Percentiles rank a stretch among this genome's conserved stretches.
Evolutionary conservation across 371 early-diverging fungal genomes (phyloP).

Genomic region (Syncephalastrum sp.): DNA sequence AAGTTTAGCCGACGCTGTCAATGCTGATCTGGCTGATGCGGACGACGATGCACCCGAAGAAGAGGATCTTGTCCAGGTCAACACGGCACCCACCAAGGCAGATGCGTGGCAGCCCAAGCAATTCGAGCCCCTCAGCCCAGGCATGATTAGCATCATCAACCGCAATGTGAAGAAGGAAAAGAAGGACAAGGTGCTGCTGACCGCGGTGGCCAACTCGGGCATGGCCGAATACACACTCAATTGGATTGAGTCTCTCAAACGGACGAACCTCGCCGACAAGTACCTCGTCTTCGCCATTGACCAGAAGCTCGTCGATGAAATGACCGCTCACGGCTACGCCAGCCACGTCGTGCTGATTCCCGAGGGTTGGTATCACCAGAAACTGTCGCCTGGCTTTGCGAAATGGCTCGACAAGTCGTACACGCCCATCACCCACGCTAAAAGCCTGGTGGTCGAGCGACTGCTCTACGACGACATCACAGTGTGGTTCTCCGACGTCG

Average conservation of each 20-base stretch:
- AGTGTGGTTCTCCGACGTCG: conserved; percentile 54
- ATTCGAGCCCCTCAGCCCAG: conserved; percentile 12
- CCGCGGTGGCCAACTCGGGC: conserved; percentile 35
- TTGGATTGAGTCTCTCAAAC: conserved; percentile 39
- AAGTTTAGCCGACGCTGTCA: not conserved
- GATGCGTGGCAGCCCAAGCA: conserved; percentile 17
- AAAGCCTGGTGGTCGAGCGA: conserved; percentile 38
- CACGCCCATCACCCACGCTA: conserved; percentile 39
- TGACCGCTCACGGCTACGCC: conserved; percentile 23
- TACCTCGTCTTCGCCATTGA: conserved; percentile 41
- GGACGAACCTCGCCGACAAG: conserved; percentile 17
- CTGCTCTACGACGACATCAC: conserved; percentile 36
- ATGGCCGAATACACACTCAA: conserved; percentile 39
- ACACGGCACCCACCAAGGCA: conserved; percentile 7
- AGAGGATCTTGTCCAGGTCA: conserved; percentile 14
- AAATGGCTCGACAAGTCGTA: conserved; percentile 28
- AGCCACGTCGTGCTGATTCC: conserved; percentile 36
- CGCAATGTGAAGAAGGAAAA: conserved; percentile 8
- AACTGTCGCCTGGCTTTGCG: conserved; percentile 25
- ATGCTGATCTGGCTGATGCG: not conserved
- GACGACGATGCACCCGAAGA: conserved; percentile 3
- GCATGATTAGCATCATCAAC: conserved; percentile 10
- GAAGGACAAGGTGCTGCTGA: conserved; percentile 18
- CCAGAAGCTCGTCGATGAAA: conserved; percentile 21
- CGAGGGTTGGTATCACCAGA: conserved; percentile 33